Percentiles rank a stretch among this genome's conserved stretches.
These are phyloP conservation scores for Vanrija sp. DNA, from an alignment of 1,284 basidiomycete species.

Conservation along the genomic window DNA sequence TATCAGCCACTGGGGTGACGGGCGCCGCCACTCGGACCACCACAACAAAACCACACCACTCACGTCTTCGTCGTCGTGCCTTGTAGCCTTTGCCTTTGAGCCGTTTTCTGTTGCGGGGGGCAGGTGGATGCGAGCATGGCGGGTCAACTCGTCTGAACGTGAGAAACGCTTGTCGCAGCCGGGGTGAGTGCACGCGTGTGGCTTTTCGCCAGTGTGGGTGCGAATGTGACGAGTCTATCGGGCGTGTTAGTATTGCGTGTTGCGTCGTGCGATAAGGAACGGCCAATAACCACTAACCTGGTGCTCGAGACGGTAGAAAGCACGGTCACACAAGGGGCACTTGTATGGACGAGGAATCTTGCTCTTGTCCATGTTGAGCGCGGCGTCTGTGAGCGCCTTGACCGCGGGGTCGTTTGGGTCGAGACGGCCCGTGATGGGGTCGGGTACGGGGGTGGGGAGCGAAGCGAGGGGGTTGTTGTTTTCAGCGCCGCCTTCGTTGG, in stretches of 20 bases:
- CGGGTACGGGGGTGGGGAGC: constrained; percentile 34
- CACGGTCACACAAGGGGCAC: constrained; percentile 85
- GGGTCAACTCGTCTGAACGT: constrained; percentile 92
- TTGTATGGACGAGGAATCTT: constrained; percentile 80
- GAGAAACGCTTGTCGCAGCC: constrained; percentile 99
- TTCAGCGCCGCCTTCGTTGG: constrained; percentile 9
- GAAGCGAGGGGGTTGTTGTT: constrained; percentile 16
- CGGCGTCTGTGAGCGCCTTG: constrained; percentile 49
- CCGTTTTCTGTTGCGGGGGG: constrained; percentile 40
- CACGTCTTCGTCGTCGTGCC: constrained; percentile 38
- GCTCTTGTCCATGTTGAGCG: constrained; percentile 52
- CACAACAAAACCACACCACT: constrained; percentile 22
- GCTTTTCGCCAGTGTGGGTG: constrained; percentile 97
- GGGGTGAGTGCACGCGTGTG: constrained; percentile 86
- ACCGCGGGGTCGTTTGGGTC: constrained; percentile 52
- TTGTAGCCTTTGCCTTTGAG: constrained; percentile 28
- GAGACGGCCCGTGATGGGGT: constrained; percentile 49
- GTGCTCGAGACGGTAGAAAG: constrained; percentile 87
- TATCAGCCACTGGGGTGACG: background rate
- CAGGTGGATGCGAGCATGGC: constrained; percentile 89
- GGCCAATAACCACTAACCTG: constrained; percentile 59
- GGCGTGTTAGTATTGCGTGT: background rate
- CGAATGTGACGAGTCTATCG: constrained; percentile 90
- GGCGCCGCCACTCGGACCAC: background rate
- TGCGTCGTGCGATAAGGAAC: background rate